These are phyloP conservation scores for Hymenoscyphus infarciens DNA, from an alignment of 2,329 filamentous ascomycete species.

Conservation along the genomic window DNA sequence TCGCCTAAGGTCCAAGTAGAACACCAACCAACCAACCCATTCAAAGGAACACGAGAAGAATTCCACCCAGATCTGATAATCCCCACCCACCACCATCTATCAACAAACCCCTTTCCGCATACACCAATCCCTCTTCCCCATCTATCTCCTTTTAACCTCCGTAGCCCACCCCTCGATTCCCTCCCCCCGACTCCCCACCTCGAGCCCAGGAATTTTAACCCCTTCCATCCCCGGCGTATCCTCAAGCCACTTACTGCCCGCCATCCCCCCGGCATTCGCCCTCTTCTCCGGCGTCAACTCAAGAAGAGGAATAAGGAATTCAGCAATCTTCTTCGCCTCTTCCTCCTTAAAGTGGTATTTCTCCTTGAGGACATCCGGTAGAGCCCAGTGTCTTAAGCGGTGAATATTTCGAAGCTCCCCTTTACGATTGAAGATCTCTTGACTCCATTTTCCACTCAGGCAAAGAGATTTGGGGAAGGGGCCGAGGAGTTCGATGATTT, in stretches of 20 bases:
- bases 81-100: neutral
- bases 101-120: neutral
- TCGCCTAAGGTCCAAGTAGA: neutral
- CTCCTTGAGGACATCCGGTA: conserved; percentile 87
- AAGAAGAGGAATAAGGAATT: conserved; percentile 87
- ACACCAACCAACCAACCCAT: neutral
- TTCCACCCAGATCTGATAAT: neutral
- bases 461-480: conserved; percentile 90
- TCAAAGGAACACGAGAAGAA: neutral
- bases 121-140: neutral
- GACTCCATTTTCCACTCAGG: conserved; percentile 91
- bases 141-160: conserved; percentile 68
- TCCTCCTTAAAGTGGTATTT: conserved; percentile 94
- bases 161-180: conserved; percentile 92
- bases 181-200: conserved; percentile 79
- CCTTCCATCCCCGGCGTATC: conserved; percentile 87
- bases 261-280: conserved; percentile 95
- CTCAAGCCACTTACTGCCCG: conserved; percentile 75
- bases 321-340: conserved; percentile 72
- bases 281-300: conserved; percentile 83
- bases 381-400: conserved; percentile 89
- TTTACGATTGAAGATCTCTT: conserved; percentile 98
- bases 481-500: conserved; percentile 95
- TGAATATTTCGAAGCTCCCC: conserved; percentile 98
- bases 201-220: conserved; percentile 66